Conservation (phyloP, 768 basidiomycete genomes). For the Psilocybe cubensis region DNA sequence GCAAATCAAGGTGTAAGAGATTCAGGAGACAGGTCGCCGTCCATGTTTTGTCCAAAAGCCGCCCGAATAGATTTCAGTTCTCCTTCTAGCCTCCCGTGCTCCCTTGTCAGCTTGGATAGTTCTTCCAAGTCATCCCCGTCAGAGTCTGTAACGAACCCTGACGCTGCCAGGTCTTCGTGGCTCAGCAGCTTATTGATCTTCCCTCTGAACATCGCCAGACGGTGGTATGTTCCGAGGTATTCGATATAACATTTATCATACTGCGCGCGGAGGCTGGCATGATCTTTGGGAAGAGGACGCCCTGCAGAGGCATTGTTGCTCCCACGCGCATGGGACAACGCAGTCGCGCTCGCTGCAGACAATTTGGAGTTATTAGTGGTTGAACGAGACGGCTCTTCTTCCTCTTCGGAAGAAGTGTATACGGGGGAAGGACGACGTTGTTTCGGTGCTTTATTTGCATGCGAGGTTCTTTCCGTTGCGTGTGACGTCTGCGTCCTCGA, state of each 20-base stretch:
- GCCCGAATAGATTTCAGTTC: constrained; percentile 55
- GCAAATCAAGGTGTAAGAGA: neutral
- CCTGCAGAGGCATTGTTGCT: constrained; percentile 23
- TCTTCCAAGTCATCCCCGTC: constrained; percentile 61
- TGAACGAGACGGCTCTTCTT: constrained; percentile 10
- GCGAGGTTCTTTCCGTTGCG: constrained; percentile 16
- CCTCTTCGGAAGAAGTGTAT: constrained; percentile 60
- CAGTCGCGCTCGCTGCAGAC: constrained; percentile 17
- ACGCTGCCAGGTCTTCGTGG: constrained; percentile 35
- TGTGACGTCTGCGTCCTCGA: constrained; percentile 20
- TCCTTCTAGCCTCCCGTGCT: constrained; percentile 49
- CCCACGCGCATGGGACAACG: constrained; percentile 24
- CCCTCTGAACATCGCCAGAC: constrained; percentile 51
- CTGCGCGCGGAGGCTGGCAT: constrained; percentile 50
- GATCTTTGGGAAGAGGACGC: constrained; percentile 48
- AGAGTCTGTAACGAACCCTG: constrained; percentile 47
- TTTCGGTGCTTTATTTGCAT: constrained; percentile 31
- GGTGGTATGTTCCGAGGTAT: constrained; percentile 51
- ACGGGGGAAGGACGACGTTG: constrained; percentile 58
- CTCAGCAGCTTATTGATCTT: constrained; percentile 58
- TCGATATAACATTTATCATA: constrained; percentile 56
- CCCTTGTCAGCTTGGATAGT: constrained; percentile 43
- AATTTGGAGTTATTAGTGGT: constrained; percentile 3
- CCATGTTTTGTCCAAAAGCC: constrained; percentile 10
- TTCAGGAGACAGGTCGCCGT: neutral